phyloP scores from a whole-genome alignment of 768 basidiomycete genomes.

The Boletus vermiculosoides region DNA sequence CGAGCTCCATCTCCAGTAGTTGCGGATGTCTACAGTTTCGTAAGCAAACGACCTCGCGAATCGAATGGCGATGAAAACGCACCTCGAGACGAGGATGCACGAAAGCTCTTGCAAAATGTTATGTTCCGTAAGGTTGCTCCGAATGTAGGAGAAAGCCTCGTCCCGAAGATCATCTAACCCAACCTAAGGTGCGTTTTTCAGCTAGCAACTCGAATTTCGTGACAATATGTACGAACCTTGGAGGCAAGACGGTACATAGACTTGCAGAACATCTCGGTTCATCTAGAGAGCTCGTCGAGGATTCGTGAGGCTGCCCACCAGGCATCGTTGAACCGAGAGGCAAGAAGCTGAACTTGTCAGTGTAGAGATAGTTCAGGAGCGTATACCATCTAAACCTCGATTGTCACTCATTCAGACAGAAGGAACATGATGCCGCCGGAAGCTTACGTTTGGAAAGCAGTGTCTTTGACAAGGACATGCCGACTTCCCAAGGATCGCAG shows the following conservation, averaged over 20 bases:
- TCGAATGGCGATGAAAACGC: background rate
- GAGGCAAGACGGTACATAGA: constrained; percentile 45
- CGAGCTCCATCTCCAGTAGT: constrained; percentile 22
- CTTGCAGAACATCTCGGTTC: constrained; percentile 36
- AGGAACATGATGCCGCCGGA: no score
- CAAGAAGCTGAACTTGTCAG: constrained; percentile 31
- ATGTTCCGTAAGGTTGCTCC: constrained; percentile 13
- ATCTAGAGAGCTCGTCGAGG: constrained; percentile 8
- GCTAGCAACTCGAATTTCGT: background rate
- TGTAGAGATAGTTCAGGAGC: constrained; percentile 41
- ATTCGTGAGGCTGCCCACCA: background rate
- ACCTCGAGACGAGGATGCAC: constrained; percentile 22
- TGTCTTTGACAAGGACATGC: constrained; percentile 26
- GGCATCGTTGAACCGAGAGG: constrained; percentile 25
- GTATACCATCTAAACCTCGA: constrained; percentile 36
- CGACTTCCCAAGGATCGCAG: constrained; percentile 22
- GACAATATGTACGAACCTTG: constrained; percentile 28
- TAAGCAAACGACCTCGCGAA: background rate
- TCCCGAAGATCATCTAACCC: constrained; percentile 20
- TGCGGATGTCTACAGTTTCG: constrained; percentile 6
- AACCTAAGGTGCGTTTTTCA: constrained; percentile 6
- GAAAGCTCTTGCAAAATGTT: constrained; percentile 27
- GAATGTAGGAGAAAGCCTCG: constrained; percentile 17
- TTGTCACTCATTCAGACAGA: background rate
- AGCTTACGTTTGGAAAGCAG: constrained; percentile 30